These are phyloP conservation scores for Gnomoniopsis smithogilvyi DNA, from an alignment of 2,329 filamentous ascomycete species.

Conservation along the genomic window DNA sequence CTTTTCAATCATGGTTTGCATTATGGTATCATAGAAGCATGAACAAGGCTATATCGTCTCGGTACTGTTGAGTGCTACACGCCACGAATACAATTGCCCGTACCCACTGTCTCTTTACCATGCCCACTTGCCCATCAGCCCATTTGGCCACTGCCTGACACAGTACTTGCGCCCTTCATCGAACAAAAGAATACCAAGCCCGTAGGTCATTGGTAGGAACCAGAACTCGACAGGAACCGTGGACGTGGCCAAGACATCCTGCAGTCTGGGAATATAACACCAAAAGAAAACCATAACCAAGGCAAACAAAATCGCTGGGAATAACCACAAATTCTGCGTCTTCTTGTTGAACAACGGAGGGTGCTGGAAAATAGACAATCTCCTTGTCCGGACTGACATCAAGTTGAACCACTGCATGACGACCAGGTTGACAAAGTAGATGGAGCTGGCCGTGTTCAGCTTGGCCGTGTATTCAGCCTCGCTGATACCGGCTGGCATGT, in stretches of 20 bases:
- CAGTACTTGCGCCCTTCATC: slow-evolving; percentile 66
- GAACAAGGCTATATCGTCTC: too few relatives aligned
- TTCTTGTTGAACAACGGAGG: slow-evolving; percentile 62
- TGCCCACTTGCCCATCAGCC: slow-evolving; percentile 56
- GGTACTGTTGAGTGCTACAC: too few relatives aligned
- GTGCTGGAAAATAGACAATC: slow-evolving; percentile 68
- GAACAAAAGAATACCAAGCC: slow-evolving; percentile 58
- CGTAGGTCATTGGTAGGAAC: slow-evolving; percentile 74
- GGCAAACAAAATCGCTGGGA: slow-evolving; percentile 68
- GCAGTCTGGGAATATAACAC: slow-evolving; percentile 65
- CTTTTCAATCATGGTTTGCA: too few relatives aligned
- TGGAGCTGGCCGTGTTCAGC: slow-evolving; percentile 64
- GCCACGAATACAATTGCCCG: neutral
- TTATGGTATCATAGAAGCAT: too few relatives aligned
- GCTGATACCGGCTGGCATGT: slow-evolving; percentile 45
- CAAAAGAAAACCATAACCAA: slow-evolving; percentile 68
- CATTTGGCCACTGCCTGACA: slow-evolving; percentile 57
- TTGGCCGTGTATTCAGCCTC: slow-evolving; percentile 51
- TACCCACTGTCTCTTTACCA: slow-evolving; percentile 45
- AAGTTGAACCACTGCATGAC: slow-evolving; percentile 82
- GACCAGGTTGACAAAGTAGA: slow-evolving; percentile 79
- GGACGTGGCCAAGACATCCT: slow-evolving; percentile 57
- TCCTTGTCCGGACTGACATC: slow-evolving; percentile 63
- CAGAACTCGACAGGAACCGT: slow-evolving; percentile 68
- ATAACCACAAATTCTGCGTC: slow-evolving; percentile 66